Percentiles rank a stretch among this genome's conserved stretches.
phyloP scores from a whole-genome alignment of 805 yeast genomes.

The Metschnikowia aberdeeniae region DNA sequence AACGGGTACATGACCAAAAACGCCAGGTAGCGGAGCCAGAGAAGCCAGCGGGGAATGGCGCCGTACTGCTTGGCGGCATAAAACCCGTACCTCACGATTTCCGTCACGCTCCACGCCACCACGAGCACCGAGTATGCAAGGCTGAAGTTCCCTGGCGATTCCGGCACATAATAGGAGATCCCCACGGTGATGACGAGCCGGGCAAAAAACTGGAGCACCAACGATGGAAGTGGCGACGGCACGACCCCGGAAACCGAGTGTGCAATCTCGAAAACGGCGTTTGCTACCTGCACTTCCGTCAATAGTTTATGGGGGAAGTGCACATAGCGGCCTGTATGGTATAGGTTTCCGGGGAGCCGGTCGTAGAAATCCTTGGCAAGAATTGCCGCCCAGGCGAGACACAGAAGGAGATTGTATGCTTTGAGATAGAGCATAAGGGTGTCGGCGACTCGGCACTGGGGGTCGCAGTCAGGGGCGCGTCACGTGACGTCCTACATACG shows the following conservation, averaged over 20 bases:
- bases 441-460: too few relatives aligned
- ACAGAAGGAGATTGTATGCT: slow-evolving; percentile 18
- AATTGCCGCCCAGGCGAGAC: slow-evolving; percentile 18
- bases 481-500: too few relatives aligned
- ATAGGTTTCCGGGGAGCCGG: slow-evolving; percentile 7
- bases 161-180: slow-evolving; percentile 25
- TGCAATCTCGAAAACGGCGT: slow-evolving; percentile 23
- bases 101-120: slow-evolving; percentile 30
- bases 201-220: slow-evolving; percentile 27
- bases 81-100: slow-evolving; percentile 27
- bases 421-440: slow-evolving; percentile 13
- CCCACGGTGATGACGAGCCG: slow-evolving; percentile 28
- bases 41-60: slow-evolving; percentile 17
- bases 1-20: slow-evolving; percentile 29
- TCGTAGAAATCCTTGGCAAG: slow-evolving; percentile 13
- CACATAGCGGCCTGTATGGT: slow-evolving; percentile 8
- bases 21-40: slow-evolving; percentile 28
- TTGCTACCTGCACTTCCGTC: slow-evolving; percentile 23
- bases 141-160: slow-evolving; percentile 26
- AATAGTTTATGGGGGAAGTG: slow-evolving; percentile 28
- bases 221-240: slow-evolving; percentile 24
- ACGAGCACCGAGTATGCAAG: slow-evolving; percentile 20
- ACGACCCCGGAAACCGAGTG: slow-evolving; percentile 27
- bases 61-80: slow-evolving; percentile 20
- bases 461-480: too few relatives aligned